Base-by-base conservation (phyloP, 192 early-diverging fungal genomes). In the Coemansia javaensis region DNA sequence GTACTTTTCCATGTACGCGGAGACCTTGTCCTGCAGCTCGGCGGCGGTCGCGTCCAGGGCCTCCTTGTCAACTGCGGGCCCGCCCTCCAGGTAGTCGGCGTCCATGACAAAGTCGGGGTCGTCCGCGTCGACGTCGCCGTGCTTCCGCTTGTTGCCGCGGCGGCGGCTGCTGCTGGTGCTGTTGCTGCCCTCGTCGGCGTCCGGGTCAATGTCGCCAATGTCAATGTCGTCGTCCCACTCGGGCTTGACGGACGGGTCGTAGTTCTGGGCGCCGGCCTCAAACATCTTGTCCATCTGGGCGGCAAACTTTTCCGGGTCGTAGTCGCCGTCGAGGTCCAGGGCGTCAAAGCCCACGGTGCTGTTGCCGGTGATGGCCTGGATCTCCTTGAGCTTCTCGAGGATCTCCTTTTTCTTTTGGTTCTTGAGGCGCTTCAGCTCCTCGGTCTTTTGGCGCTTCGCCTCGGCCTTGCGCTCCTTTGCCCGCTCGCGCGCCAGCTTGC, bases 351-450 rank as follows among this genome's bases (percentile, higher is more conserved):
- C 87, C 46, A 83, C 77, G 3, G 31, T 72, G 25, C 59, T 63
- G 56, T 86, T 87, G 32, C 85, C 87, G 15, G 87, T 88, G 36
- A 96, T 90, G 40, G 87, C 80, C 61, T 88, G 82, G 50, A 98
- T 94, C 63, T 90, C 81, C 43, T 82, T 77, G 25, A 98, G 77
- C 28, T 86, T 83, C 28, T 86, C 78, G 27, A 81, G 70, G 41
- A 97, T 87, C 53, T 92, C 90, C 65, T 84, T 81, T 60, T 83
- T 89, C 80, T 95, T 97, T 33, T 88, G 65, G 60, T 93, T 94
- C 81, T 93, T 93, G 33, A 94, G 66, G 41, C 88, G 81, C 63
- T 92, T 91, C 23, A 97, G 80, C 57, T 95, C 93, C 59, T 97
- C 86, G 9, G 69, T 62, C 64, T 90, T 85, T 21, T 77, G 56